Evolutionary conservation across 2,329 filamentous ascomycete species (phyloP).

Genomic region (Pseudocercospora eumusae): DNA sequence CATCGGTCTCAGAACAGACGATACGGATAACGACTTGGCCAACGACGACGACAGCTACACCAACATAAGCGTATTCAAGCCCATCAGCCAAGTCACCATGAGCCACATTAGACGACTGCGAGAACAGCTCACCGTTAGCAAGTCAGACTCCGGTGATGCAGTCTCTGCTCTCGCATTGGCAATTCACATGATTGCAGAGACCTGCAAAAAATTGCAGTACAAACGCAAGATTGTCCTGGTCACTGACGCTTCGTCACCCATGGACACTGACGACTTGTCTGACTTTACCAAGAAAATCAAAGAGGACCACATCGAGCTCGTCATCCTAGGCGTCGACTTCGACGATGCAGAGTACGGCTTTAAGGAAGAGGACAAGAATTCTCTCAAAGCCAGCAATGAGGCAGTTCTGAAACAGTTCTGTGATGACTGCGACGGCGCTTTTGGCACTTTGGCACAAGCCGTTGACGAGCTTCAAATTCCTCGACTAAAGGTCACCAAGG

Average conservation of each 20-base stretch:
- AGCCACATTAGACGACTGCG: constrained; percentile 67
- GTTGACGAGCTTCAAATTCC: constrained; percentile 78
- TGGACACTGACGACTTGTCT: constrained; percentile 71
- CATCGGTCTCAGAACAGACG: constrained; percentile 77
- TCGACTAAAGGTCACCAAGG: constrained; percentile 71
- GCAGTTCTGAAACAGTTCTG: constrained; percentile 63
- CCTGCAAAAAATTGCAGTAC: constrained; percentile 81
- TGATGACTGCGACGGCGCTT: constrained; percentile 69
- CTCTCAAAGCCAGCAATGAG: constrained; percentile 74
- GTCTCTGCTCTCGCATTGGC: constrained; percentile 86
- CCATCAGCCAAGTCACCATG: constrained; percentile 67
- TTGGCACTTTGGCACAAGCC: constrained; percentile 84
- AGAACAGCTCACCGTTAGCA: constrained; percentile 65
- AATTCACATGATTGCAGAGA: constrained; percentile 77
- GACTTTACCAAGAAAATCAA: constrained; percentile 74
- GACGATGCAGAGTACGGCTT: constrained; percentile 86
- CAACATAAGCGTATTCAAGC: constrained; percentile 73
- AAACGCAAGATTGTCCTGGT: constrained; percentile 78
- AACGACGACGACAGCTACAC: constrained; percentile 69
- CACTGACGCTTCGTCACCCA: constrained; percentile 73
- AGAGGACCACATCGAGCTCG: constrained; percentile 72
- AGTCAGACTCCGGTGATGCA: constrained; percentile 71
- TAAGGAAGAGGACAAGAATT: constrained; percentile 84
- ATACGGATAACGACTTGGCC: constrained; percentile 67
- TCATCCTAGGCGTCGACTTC: constrained; percentile 86